These are phyloP conservation scores for Medicago ruthenica DNA, from an alignment of 306 rosid species.

Conservation along the genomic window DNA sequence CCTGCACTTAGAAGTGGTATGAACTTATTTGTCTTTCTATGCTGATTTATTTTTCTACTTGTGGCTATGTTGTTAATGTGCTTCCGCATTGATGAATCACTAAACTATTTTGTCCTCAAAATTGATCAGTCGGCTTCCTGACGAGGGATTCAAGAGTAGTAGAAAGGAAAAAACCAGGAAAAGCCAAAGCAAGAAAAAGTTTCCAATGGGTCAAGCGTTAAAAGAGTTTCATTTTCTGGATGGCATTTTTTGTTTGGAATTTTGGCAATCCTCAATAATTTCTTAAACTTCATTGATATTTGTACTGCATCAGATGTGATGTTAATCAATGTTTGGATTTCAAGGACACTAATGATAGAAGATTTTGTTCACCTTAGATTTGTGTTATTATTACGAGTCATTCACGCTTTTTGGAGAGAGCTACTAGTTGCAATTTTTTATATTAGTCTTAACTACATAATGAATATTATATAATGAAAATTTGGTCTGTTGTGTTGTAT, in stretches of 20 bases:
- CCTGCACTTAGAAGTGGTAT: conserved; percentile 80
- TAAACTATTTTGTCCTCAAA: conserved; percentile 38
- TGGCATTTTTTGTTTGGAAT: conserved; percentile 39
- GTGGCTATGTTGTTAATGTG: neutral
- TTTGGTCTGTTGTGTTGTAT: neutral
- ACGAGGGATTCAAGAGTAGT: conserved; percentile 92
- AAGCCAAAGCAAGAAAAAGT: conserved; percentile 97
- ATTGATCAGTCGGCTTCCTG: conserved; percentile 82
- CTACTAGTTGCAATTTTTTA: neutral
- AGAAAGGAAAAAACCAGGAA: conserved; percentile 97
- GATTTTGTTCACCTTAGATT: conserved; percentile 37
- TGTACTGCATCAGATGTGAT: conserved; percentile 35
- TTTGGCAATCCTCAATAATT: conserved; percentile 44
- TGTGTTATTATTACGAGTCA: conserved; percentile 21
- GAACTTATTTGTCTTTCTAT: conserved; percentile 7
- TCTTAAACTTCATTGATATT: conserved; percentile 32
- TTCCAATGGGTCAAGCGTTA: conserved; percentile 99
- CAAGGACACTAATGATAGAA: conserved; percentile 27
- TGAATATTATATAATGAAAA: conserved; percentile 12
- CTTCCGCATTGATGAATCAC: conserved; percentile 20
- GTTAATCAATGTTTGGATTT: conserved; percentile 26
- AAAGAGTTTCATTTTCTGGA: conserved; percentile 37
- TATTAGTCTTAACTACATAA: neutral
- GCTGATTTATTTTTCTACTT: conserved; percentile 13
- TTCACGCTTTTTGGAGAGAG: conserved; percentile 39